Conservation (phyloP, 345 rosid species). For the Acer yangbiense region DNA sequence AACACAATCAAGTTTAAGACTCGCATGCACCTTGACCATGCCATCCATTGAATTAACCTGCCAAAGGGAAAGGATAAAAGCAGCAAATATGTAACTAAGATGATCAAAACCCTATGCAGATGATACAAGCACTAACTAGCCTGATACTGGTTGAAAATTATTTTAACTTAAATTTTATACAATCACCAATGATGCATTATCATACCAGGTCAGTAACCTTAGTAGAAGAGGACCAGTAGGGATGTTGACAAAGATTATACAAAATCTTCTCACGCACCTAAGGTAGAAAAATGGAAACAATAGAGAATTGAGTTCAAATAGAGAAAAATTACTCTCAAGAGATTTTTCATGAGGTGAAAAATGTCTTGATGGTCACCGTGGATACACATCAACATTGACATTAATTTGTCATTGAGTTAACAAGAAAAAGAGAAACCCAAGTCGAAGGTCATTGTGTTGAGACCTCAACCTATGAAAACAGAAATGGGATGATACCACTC, state of each 20-base stretch:
- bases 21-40: conserved; percentile 51
- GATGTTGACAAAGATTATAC: conserved; percentile 59
- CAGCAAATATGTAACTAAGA: conserved; percentile 4
- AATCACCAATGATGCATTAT: conserved; percentile 1
- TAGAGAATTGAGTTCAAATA: conserved; percentile 34
- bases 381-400: conserved; percentile 3
- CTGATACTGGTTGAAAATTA: conserved; percentile 5
- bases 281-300: conserved; percentile 22
- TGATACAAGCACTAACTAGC: conserved; percentile 15
- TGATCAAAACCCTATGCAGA: background rate
- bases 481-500: background rate
- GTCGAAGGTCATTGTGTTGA: background rate
- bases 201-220: conserved; percentile 70
- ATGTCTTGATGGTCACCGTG: conserved; percentile 81
- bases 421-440: background rate
- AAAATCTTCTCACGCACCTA: conserved; percentile 72
- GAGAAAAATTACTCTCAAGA: conserved; percentile 60
- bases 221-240: conserved; percentile 49
- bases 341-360: conserved; percentile 74
- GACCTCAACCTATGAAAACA: background rate
- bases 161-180: conserved; percentile 11
- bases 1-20: conserved; percentile 66
- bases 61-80: conserved; percentile 14
- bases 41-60: conserved; percentile 61
- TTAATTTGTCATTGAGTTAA: background rate